These are phyloP conservation scores for Paraconiothyrium brasiliense DNA, from an alignment of 2,329 filamentous ascomycete species.

Conservation along the genomic window DNA sequence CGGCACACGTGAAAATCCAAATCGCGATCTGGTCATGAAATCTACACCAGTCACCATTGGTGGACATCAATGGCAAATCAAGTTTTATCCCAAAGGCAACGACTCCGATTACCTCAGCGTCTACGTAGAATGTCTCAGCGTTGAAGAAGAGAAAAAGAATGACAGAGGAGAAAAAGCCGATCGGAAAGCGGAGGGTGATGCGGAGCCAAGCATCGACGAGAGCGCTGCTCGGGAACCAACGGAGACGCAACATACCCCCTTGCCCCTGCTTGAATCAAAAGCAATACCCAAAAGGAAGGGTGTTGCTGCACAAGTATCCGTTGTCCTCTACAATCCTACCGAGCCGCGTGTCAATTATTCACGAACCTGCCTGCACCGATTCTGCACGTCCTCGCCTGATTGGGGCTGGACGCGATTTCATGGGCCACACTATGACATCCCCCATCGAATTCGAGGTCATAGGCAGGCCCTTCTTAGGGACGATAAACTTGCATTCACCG, in stretches of 20 bases:
- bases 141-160: constrained; percentile 33
- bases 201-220: constrained; percentile 18
- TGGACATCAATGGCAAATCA: constrained; percentile 71
- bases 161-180: constrained; percentile 13
- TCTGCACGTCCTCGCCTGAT: constrained; percentile 66
- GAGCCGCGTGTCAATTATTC: constrained; percentile 68
- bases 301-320: constrained; percentile 67
- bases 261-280: constrained; percentile 47
- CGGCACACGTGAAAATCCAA: constrained; percentile 68
- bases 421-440: constrained; percentile 66
- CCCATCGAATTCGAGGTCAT: constrained; percentile 65
- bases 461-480: constrained; percentile 67
- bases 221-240: constrained; percentile 9
- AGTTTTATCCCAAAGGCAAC: constrained; percentile 71
- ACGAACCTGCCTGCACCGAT: constrained; percentile 67
- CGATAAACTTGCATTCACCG: constrained; percentile 69
- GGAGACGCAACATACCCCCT: constrained; percentile 44
- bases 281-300: constrained; percentile 52
- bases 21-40: constrained; percentile 66
- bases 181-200: constrained; percentile 17
- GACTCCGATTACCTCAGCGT: constrained; percentile 66
- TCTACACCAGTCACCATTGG: constrained; percentile 66
- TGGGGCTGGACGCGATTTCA: constrained; percentile 72
- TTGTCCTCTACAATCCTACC: constrained; percentile 70
- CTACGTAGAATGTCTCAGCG: constrained; percentile 69